Percentiles rank a stretch among this genome's conserved stretches.
phyloP scores from a whole-genome alignment of 257 asterid genomes.

The Solanum paucissectum region DNA sequence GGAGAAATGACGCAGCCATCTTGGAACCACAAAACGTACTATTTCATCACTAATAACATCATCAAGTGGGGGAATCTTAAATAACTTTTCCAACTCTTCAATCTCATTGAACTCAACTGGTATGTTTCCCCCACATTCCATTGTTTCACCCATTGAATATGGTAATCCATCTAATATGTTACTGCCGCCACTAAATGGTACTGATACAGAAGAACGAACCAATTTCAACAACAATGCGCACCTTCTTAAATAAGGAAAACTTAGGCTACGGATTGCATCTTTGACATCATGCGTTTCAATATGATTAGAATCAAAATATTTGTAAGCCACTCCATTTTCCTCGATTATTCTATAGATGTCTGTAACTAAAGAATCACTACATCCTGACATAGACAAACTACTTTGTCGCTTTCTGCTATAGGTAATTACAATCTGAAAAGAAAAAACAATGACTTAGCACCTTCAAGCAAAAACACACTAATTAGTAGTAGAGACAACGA shows the following conservation, averaged over 20 bases:
- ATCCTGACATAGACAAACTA: conserved; percentile 23
- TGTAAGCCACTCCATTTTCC: conserved; percentile 38
- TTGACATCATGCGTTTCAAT: conserved; percentile 36
- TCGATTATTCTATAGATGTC: conserved; percentile 42
- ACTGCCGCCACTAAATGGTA: conserved; percentile 48
- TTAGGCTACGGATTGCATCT: conserved; percentile 59
- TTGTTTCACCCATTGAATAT: conserved; percentile 16
- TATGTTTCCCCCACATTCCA: conserved; percentile 16
- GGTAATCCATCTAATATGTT: conserved; percentile 32
- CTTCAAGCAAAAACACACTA: not conserved
- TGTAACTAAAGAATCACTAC: conserved; percentile 42
- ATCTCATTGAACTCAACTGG: conserved; percentile 53
- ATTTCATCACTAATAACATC: conserved; percentile 40
- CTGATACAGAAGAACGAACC: conserved; percentile 36
- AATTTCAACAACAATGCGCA: conserved; percentile 92
- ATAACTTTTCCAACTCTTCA: conserved; percentile 60
- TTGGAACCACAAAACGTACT: conserved; percentile 38
- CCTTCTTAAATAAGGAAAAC: conserved; percentile 78
- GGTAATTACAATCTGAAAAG: conserved; percentile 49
- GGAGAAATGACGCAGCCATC: conserved; percentile 57
- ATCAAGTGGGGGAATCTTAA: conserved; percentile 64
- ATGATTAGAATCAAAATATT: conserved; percentile 43
- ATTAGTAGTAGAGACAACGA: not conserved
- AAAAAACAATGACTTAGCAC: not conserved
- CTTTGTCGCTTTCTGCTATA: conserved; percentile 25